These are phyloP conservation scores for Sugiyamaella neomexicana DNA, from an alignment of 1,139 yeast genomes.

Conservation along the genomic window DNA sequence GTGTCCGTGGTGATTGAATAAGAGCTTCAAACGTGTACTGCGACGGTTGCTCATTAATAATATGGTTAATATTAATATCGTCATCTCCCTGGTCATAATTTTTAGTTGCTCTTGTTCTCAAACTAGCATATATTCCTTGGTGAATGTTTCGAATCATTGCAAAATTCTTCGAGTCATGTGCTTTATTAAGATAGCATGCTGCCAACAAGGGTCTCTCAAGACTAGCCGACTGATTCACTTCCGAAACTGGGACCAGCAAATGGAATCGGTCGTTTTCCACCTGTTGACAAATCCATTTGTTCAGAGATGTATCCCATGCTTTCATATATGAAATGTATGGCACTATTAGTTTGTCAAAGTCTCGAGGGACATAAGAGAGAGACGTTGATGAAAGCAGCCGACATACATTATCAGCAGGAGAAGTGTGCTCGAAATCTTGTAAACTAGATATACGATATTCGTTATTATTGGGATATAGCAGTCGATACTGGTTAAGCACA, in stretches of 20 bases:
- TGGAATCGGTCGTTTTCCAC: conserved; percentile 8
- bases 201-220: conserved; percentile 21
- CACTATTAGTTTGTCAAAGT: conserved; percentile 26
- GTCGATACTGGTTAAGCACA: conserved; percentile 28
- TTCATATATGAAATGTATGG: conserved; percentile 20
- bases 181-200: conserved; percentile 24
- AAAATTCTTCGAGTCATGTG: background rate
- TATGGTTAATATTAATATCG: background rate
- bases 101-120: background rate
- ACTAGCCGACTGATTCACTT: conserved; percentile 11
- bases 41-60: background rate
- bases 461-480: conserved; percentile 8
- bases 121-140: conserved; percentile 8
- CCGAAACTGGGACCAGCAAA: conserved; percentile 18
- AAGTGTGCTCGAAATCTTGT: conserved; percentile 24
- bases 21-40: conserved; percentile 2
- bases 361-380: conserved; percentile 25
- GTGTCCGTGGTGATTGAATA: conserved; percentile 3
- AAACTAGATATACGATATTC: conserved; percentile 16
- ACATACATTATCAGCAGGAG: conserved; percentile 20
- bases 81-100: too few species aligned
- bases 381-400: conserved; percentile 26
- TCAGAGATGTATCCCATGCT: conserved; percentile 15
- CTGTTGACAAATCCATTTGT: conserved; percentile 15
- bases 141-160: conserved; percentile 10